Percentiles rank a stretch among this genome's conserved stretches.
Evolutionary conservation across 805 yeast genomes (phyloP).

Genomic region (Teunomyces panamensis): DNA sequence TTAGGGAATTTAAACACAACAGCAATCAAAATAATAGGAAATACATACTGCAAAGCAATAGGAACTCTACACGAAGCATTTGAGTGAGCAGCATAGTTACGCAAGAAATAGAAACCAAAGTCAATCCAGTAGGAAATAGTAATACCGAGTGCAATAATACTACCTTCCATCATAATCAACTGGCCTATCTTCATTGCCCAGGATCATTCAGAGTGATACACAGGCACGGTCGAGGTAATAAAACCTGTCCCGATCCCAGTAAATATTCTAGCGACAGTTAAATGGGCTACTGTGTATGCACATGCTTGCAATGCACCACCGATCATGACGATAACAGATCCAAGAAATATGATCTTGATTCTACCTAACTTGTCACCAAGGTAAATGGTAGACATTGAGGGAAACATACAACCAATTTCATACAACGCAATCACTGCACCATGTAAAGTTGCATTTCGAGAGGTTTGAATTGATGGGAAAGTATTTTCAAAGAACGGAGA

Average conservation of each 20-base stretch:
- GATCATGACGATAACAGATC: slow-evolving; percentile 17
- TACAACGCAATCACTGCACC: slow-evolving; percentile 21
- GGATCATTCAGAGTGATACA: slow-evolving; percentile 35
- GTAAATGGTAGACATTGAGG: slow-evolving; percentile 19
- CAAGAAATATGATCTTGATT: slow-evolving; percentile 17
- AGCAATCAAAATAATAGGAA: slow-evolving; percentile 13
- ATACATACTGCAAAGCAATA: slow-evolving; percentile 27
- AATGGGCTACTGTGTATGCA: slow-evolving; percentile 18
- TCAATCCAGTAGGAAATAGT: slow-evolving; percentile 36
- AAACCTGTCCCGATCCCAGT: slow-evolving; percentile 35
- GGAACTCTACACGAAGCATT: slow-evolving; percentile 35
- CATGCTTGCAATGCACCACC: slow-evolving; percentile 24
- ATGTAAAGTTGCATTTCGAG: slow-evolving; percentile 16
- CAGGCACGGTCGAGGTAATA: slow-evolving; percentile 35
- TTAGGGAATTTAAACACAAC: slow-evolving; percentile 33
- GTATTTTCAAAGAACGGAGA: slow-evolving; percentile 14
- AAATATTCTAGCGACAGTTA: slow-evolving; percentile 32
- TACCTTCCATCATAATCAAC: slow-evolving; percentile 30
- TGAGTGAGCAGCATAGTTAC: slow-evolving; percentile 8
- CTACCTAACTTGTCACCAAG: slow-evolving; percentile 21
- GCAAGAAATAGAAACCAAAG: slow-evolving; percentile 28
- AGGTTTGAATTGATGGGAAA: slow-evolving; percentile 15
- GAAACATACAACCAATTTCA: slow-evolving; percentile 20
- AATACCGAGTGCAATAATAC: slow-evolving; percentile 22
- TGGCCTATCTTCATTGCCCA: slow-evolving; percentile 30